Percentiles rank a stretch among this genome's conserved stretches.
phyloP scores from a whole-genome alignment of 1,284 basidiomycete genomes.

The Anthracocystis walkeri region DNA sequence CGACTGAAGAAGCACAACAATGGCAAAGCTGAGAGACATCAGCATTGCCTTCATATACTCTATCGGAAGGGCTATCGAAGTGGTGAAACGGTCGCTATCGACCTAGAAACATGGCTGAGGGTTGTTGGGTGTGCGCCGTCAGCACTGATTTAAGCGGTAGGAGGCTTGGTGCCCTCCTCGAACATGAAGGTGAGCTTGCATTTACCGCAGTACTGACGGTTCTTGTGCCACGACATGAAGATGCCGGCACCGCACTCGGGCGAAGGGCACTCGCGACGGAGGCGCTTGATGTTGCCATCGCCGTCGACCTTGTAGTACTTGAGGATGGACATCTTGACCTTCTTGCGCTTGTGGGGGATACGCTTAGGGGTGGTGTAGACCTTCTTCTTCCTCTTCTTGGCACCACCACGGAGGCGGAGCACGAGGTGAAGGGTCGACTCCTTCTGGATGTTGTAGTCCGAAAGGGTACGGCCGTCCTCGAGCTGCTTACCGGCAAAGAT shows the following conservation, averaged over 20 bases:
- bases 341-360: constrained; percentile 99
- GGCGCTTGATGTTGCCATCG: constrained; percentile 98
- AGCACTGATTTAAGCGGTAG: constrained; percentile 46
- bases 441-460: constrained; percentile 85
- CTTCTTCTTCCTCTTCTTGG: constrained; percentile 99
- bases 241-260: constrained; percentile 68
- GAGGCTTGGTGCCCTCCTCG: constrained; percentile 67
- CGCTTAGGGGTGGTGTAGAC: constrained; percentile 99
- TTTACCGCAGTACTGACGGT: constrained; percentile 70
- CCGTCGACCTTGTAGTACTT: constrained; percentile 99
- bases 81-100: constrained; percentile 30
- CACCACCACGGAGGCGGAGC: constrained; percentile 85
- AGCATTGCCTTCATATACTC: not conserved
- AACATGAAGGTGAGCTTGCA: constrained; percentile 70
- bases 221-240: constrained; percentile 69
- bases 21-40: constrained; percentile 18
- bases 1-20: constrained; percentile 3
- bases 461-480: constrained; percentile 72
- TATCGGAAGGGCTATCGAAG: constrained; percentile 8
- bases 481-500: constrained; percentile 99
- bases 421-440: constrained; percentile 67
- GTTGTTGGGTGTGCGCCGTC: not conserved
- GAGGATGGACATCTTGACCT: constrained; percentile 98
- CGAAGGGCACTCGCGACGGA: constrained; percentile 91
- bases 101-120: constrained; percentile 28